Evolutionary conservation across 139 green algal species (phyloP), one percentile per base, ranked within the genome.

Genomic region (Tetradesmus lagerheimii): DNA sequence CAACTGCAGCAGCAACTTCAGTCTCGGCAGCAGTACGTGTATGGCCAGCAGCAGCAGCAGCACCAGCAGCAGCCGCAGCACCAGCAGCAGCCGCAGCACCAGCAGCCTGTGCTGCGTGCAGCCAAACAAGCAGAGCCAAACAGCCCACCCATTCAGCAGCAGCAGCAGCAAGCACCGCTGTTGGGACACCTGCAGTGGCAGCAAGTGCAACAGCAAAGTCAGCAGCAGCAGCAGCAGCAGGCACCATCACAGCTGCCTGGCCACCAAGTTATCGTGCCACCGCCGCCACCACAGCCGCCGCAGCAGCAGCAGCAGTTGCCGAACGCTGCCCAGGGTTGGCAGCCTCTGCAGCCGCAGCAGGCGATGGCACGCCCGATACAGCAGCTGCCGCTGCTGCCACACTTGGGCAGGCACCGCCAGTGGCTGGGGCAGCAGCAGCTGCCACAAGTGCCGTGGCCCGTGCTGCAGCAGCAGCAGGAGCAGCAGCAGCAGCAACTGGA

Each of bases 351-450:
- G 34, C 75, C 20, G 8, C 57, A 71, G 57, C 57, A 71, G 57
- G 1, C 20, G 47, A n/a, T 71, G 57, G 57, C 23, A 1, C 57
- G 57, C 20, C 57, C 57, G 31, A n/a, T n/a, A n/a, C n/a, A 78
- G n/a, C n/a, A 39, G 23, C 34, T 53, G 76, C 76, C 35, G 76
- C 76, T n/a, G 76, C 76, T 45, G 76, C 76, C 35, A 25, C 76
- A 71, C 57, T 16, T 37, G 2, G 35, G 15, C 80, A 41, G 45
- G 80, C 80, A 71, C 41, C 4, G 57, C 4, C 31, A 82, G 27
- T 31, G 31, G 78, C 78, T 62, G 41, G 37, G 53, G 78, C 78
- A 84, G 78, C 78, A 84, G 78, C 38, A 82, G 57, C 25, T 71
- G 57, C 57, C 57, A 8, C 20, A 71, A n/a, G 57, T 71, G 57